A percentile compares a stretch with the other conserved stretches of the same genome.
These are phyloP conservation scores for Penicillium crustosum DNA, from an alignment of 2,329 filamentous ascomycete genomes.

Conservation along the genomic window DNA sequence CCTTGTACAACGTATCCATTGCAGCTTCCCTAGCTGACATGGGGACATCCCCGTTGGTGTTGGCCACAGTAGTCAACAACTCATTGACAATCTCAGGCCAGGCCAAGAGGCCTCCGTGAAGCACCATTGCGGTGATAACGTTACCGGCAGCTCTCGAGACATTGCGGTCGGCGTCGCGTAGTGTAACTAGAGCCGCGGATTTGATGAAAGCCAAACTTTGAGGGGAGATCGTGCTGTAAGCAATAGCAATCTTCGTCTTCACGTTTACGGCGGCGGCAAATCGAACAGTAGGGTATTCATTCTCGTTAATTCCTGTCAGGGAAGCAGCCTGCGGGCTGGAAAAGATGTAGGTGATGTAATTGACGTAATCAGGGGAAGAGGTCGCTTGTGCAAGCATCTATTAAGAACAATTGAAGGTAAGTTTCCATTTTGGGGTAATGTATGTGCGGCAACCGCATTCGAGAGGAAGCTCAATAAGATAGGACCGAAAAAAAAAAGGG, in stretches of 20 bases:
- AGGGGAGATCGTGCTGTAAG: slow-evolving; percentile 74
- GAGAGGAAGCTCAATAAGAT: slow-evolving; percentile 10
- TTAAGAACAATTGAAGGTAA: slow-evolving; percentile 14
- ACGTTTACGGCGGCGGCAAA: slow-evolving; percentile 90
- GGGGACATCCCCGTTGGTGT: slow-evolving; percentile 66
- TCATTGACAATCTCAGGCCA: slow-evolving; percentile 91
- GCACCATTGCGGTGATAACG: slow-evolving; percentile 89
- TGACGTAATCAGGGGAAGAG: slow-evolving; percentile 87
- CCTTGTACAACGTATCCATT: slow-evolving; percentile 89
- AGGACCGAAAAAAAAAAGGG: slow-evolving; percentile 11
- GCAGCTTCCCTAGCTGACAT: slow-evolving; percentile 82
- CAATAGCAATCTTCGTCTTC: slow-evolving; percentile 83
- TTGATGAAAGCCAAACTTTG: slow-evolving; percentile 74
- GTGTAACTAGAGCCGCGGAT: slow-evolving; percentile 70
- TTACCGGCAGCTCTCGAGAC: slow-evolving; percentile 89
- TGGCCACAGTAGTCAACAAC: slow-evolving; percentile 73
- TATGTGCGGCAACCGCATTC: slow-evolving; percentile 1
- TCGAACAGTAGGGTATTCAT: slow-evolving; percentile 72
- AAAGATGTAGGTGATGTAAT: slow-evolving; percentile 92
- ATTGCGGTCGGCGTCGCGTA: slow-evolving; percentile 78
- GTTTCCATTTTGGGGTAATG: slow-evolving; percentile 7
- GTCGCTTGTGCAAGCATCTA: slow-evolving; percentile 94
- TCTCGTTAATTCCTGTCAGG: slow-evolving; percentile 55
- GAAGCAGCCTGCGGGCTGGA: slow-evolving; percentile 65
- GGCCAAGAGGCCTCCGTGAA: slow-evolving; percentile 76